Percentiles rank a stretch among this genome's conserved stretches.
Conservation (phyloP, 805 yeast species). For the Monosporozyma yasuniensis region DNA sequence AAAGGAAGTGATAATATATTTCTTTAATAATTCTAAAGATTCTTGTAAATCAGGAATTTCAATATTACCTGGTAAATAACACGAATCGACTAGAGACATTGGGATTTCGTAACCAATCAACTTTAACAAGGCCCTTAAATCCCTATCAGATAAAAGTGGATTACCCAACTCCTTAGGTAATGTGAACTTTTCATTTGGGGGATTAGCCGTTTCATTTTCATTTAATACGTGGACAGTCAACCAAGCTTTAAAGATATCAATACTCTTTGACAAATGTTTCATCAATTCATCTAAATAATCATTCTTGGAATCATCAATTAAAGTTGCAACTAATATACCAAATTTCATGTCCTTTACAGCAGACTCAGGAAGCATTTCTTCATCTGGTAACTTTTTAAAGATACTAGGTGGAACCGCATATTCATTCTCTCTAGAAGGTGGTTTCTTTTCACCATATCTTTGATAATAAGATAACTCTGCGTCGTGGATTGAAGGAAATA, state of each 20-base stretch:
- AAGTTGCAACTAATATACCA: conserved; percentile 28
- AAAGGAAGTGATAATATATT: conserved; percentile 20
- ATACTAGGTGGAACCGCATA: conserved; percentile 19
- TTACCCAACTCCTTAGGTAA: conserved; percentile 3
- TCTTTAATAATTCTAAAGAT: conserved; percentile 11
- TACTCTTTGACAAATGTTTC: conserved; percentile 12
- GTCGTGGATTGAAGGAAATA: conserved; percentile 52
- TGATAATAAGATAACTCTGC: conserved; percentile 40
- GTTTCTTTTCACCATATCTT: conserved; percentile 32
- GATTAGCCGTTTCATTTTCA: conserved; percentile 8
- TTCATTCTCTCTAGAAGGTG: conserved; percentile 1
- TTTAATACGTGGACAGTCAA: conserved; percentile 6
- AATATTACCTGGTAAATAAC: conserved; percentile 13
- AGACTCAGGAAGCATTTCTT: conserved; percentile 16
- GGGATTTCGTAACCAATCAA: conserved; percentile 22
- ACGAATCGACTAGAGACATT: conserved; percentile 8
- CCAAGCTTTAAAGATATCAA: conserved; percentile 15
- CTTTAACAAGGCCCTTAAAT: conserved; percentile 22
- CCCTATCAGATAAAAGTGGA: conserved; percentile 17
- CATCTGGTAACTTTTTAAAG: conserved; percentile 18
- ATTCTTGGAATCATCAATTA: conserved; percentile 26
- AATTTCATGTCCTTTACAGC: conserved; percentile 19
- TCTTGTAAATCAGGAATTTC: conserved; percentile 10
- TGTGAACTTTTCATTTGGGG: conserved; percentile 12
- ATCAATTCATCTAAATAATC: conserved; percentile 17